Evolutionary conservation across 768 basidiomycete genomes (phyloP), one percentile per base, ranked within the genome.

Genomic region (Lentinula guzmanii): DNA sequence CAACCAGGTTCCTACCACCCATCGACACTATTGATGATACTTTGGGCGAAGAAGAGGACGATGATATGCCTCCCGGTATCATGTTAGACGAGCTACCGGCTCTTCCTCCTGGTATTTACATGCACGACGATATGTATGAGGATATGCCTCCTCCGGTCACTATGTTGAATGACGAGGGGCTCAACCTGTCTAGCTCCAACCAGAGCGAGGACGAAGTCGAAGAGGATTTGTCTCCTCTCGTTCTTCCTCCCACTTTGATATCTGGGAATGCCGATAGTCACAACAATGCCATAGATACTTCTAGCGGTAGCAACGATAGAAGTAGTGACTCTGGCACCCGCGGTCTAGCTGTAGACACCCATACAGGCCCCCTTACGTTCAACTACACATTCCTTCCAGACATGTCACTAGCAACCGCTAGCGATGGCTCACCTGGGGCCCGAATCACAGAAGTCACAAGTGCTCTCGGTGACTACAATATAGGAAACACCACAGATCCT

Each of bases 31-130:
- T 41, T 9, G 24, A 37, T 31, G 55, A 56, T 28, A 39, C 5
- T n/a, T 7, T 21, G 11, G 53, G 35, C 52, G 52, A 54, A 21
- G 53, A 54, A n/a, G 55, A 56, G n/a, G 53, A 54, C 18, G 18
- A 54, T 54, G 53, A 54, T n/a, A 54, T 54, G 53, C 53, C 53
- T 54, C 53, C 53, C n/a, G 53, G 53, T n/a, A 41, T 54, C 7
- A 37, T 54, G 34, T n/a, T 54, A 21, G 53, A 35, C 33, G 51
- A 33, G 28, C 31, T 33, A 5, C 21, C 46, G 16, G 8, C 21
- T 34, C 51, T 31, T 52, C 53, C 53, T 39, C 34, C 31, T n/a
- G n/a, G 34, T 6, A 11, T 21, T n/a, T 35, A 39, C 33, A 48
- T 21, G 5, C 33, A 54, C 18, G 53, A 41, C 37, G 37, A 39